A percentile compares a stretch with the other conserved stretches of the same genome.
phyloP scores from a whole-genome alignment of 257 asterid species.

The Euphrasia confusa region DNA sequence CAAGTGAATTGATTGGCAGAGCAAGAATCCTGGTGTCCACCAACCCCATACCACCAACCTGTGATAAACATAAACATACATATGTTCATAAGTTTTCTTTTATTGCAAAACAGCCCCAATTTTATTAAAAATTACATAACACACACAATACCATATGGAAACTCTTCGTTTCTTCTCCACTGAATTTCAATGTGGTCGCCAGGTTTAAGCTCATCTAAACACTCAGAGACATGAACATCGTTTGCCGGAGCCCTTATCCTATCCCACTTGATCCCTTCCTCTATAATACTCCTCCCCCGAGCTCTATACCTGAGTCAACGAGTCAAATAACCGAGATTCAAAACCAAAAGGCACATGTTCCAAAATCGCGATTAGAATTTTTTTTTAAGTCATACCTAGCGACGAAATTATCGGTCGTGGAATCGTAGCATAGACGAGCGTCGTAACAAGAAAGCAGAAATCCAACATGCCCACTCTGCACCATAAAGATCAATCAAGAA shows the following conservation, averaged over 20 bases:
- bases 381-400: conserved; percentile 57
- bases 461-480: conserved; percentile 82
- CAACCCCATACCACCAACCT: conserved; percentile 99
- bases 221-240: conserved; percentile 57
- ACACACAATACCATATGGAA: conserved; percentile 59
- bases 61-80: conserved; percentile 11
- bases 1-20: conserved; percentile 45
- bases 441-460: conserved; percentile 90
- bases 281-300: conserved; percentile 60
- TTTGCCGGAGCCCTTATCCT: conserved; percentile 63
- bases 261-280: conserved; percentile 70
- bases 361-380: not conserved
- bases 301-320: conserved; percentile 51
- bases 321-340: not conserved
- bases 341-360: not conserved
- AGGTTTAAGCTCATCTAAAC: conserved; percentile 70
- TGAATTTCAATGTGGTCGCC: conserved; percentile 87
- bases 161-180: conserved; percentile 78
- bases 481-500: conserved; percentile 22
- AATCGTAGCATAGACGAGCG: conserved; percentile 77
- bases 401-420: conserved; percentile 52
- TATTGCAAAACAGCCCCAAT: conserved; percentile 7
- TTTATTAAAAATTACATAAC: not conserved
- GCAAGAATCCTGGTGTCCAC: conserved; percentile 84
- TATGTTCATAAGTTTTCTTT: conserved; percentile 14